These are phyloP conservation scores for Aspergillus fumigatiaffinis DNA, from an alignment of 2,329 filamentous ascomycete species.

Conservation along the genomic window DNA sequence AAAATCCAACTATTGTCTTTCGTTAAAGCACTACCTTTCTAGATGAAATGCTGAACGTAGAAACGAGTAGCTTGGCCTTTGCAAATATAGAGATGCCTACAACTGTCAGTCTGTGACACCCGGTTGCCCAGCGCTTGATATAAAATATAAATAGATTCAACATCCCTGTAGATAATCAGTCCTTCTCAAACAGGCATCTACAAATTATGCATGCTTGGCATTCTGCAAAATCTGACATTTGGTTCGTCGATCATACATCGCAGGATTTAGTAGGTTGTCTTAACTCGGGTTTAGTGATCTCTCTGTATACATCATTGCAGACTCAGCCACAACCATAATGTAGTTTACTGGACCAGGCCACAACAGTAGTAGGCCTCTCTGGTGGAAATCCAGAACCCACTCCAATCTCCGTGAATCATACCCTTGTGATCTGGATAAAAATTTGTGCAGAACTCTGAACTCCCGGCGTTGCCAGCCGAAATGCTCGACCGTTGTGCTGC, in stretches of 20 bases:
- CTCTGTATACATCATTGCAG: background rate
- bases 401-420: too few species aligned
- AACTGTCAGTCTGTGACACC: background rate
- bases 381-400: background rate
- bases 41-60: background rate
- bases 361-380: background rate
- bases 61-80: background rate
- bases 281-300: background rate
- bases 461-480: background rate
- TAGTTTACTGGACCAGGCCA: background rate
- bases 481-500: background rate
- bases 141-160: background rate
- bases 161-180: background rate
- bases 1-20: slow-evolving; percentile 7
- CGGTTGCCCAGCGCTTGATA: background rate
- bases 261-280: background rate
- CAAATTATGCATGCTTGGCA: background rate
- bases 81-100: background rate
- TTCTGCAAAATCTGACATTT: background rate
- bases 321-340: background rate
- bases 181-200: background rate
- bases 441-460: background rate
- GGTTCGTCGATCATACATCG: background rate
- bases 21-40: background rate
- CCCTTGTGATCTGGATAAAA: background rate